These are phyloP conservation scores for Apiotrichum brassicae DNA, from an alignment of 1,284 basidiomycete species.

Conservation along the genomic window DNA sequence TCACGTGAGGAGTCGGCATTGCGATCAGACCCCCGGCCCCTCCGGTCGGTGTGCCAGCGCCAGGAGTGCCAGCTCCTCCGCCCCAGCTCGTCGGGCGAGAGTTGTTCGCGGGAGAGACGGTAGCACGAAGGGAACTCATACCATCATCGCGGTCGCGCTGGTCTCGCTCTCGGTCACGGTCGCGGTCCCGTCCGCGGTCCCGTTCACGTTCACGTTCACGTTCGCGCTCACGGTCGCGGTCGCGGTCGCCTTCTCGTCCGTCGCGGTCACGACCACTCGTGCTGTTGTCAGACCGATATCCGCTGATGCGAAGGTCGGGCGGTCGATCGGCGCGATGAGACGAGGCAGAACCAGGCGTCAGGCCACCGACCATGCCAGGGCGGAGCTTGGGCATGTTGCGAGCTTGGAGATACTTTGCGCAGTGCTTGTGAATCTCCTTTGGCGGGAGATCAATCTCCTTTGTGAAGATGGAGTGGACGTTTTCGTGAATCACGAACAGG, in stretches of 20 bases:
- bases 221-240: background rate
- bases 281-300: constrained; percentile 23
- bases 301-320: constrained; percentile 20
- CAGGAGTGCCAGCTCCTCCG: background rate
- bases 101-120: background rate
- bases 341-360: background rate
- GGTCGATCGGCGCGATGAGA: constrained; percentile 11
- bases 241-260: constrained; percentile 10
- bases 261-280: no score
- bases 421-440: constrained; percentile 86
- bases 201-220: background rate
- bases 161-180: background rate
- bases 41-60: constrained; percentile 1
- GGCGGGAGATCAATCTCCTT: constrained; percentile 74
- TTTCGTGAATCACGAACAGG: constrained; percentile 67
- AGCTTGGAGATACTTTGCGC: constrained; percentile 61
- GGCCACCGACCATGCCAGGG: background rate
- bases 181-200: constrained; percentile 5
- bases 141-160: background rate
- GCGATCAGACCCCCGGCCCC: background rate
- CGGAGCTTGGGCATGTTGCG: background rate
- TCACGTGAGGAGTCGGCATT: constrained; percentile 13
- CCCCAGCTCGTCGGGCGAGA: constrained; percentile 12
- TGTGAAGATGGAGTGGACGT: constrained; percentile 68
- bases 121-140: background rate